Base-by-base conservation (phyloP, 108 stramenopile genomes). In the Fragilariopsis cylindrus region DNA sequence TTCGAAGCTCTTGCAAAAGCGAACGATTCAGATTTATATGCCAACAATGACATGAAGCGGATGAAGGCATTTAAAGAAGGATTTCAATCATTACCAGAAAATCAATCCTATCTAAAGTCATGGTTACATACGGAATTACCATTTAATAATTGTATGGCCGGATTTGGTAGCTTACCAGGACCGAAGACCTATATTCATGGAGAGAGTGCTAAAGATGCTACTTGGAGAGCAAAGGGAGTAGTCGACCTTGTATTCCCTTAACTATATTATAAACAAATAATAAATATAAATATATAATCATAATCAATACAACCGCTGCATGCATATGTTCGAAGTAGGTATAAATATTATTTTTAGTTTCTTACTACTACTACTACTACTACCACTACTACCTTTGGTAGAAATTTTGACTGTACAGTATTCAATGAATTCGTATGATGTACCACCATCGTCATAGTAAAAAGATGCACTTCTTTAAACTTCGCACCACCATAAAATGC, bases 141-240 rank as follows among this genome's bases (percentile, higher is more conserved):
- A 2, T 77, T 81, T 21, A 81, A 81, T 53, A 81, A 81, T 68
- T 52, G 52, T 9, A 43, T 48, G 8, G 76, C 75, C 11, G 58
- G 76, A 46, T 82, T 78, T 63, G 81, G 81, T 18, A 70, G 68
- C 30, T 53, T 12, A n/a, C 52, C 52, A 15, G 52, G 52, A 53
- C 52, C 52, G n/a, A 30, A 30, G 30, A 30, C 30, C 30, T 30
- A 30, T 30, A 30, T 30, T 30, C 30, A 30, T 30, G 30, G 30
- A 30, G 30, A 30, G 30, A 30, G 30, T 30, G 30, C 30, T 30
- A 30, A 30, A 30, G 30, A 30, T 30, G 30, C 30, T 30, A 30
- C 30, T 30, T 53, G 52, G 52, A 53, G n/a, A 53, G n/a, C 15
- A 15, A 53, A 53, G 52, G 52, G 52, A n/a, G 52, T 53, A 12